Percentiles rank a stretch among this genome's conserved stretches.
Conservation (phyloP, 768 basidiomycete genomes). For the Asterophora parasitica region DNA sequence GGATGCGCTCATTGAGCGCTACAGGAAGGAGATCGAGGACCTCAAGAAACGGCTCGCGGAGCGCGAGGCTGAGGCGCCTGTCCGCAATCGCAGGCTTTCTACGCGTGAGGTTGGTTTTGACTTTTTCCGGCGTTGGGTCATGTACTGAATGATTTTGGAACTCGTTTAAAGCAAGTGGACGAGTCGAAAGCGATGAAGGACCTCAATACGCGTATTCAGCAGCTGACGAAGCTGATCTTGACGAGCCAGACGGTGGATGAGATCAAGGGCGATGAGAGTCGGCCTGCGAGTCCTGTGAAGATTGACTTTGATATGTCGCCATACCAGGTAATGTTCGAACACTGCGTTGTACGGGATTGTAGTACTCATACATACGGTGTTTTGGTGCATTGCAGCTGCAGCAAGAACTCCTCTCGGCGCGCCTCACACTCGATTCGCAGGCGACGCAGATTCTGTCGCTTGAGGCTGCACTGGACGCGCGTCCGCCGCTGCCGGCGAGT, state of each 20-base stretch:
- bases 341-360: not conserved
- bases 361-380: not conserved
- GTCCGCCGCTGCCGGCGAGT: constrained; percentile 60
- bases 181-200: constrained; percentile 84
- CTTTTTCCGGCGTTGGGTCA: not conserved
- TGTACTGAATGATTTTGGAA: not conserved
- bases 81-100: constrained; percentile 43
- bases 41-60: constrained; percentile 71
- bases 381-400: constrained; percentile 50
- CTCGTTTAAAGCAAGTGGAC: constrained; percentile 60
- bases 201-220: constrained; percentile 72
- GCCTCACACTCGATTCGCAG: constrained; percentile 76
- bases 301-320: constrained; percentile 88
- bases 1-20: constrained; percentile 89
- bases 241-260: constrained; percentile 84
- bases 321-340: constrained; percentile 51
- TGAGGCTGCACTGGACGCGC: constrained; percentile 68
- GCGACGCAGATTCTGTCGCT: constrained; percentile 79
- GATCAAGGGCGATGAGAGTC: constrained; percentile 59
- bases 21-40: constrained; percentile 91
- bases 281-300: constrained; percentile 81
- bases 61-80: constrained; percentile 59
- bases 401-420: constrained; percentile 79
- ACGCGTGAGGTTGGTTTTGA: constrained; percentile 40
- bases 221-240: constrained; percentile 78